Base-by-base conservation (phyloP, 2,329 filamentous ascomycete genomes). In the Lachnum nothofagi region DNA sequence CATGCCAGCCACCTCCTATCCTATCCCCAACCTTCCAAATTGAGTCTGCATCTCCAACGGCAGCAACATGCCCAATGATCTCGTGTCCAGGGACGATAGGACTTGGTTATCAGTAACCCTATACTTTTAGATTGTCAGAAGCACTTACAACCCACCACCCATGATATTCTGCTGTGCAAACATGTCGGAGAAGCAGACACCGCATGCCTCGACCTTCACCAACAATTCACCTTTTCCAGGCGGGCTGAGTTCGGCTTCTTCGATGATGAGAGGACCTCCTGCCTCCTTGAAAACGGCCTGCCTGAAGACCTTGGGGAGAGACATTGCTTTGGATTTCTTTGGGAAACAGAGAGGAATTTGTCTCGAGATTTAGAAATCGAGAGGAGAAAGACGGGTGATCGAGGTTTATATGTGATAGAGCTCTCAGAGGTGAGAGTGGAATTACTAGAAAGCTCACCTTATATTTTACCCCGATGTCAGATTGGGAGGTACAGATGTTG, bases 21-120 rank as follows among this genome's bases (percentile, higher is more conserved):
- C 81, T 73, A 48, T 88, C 83, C 7, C 85, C 85, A 1, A 78
- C 69, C 48, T 77, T 72, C 71, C 83, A 82, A 20, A 71, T 69
- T 47, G 72, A 76, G 44, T 84, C 82, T 2, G 65, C 69, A 0
- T 75, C 69, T 5, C 81, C 80, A 0, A 87, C 64, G 5, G 77
- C 77, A 14, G 79, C 82, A 3, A 90, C 72, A 10, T 79, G 77
- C 9, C 86, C 85, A 46, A 90, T 77, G 27, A 85, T 70, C 64
- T 90, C 86, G 66, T 91, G 86, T 19, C 86, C 86, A 0, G 83
- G 81, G 2, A 82, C 68, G 5, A 79, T 74, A 1, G 84, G 84
- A 58, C n/a, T n/a, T n/a, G n/a, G n/a, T n/a, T n/a, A n/a, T n/a
- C n/a, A n/a, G n/a, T n/a, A n/a, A n/a, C n/a, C n/a, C n/a, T n/a